Conservation (phyloP, 805 yeast genomes). For the Saccharomycopsis sp. region DNA sequence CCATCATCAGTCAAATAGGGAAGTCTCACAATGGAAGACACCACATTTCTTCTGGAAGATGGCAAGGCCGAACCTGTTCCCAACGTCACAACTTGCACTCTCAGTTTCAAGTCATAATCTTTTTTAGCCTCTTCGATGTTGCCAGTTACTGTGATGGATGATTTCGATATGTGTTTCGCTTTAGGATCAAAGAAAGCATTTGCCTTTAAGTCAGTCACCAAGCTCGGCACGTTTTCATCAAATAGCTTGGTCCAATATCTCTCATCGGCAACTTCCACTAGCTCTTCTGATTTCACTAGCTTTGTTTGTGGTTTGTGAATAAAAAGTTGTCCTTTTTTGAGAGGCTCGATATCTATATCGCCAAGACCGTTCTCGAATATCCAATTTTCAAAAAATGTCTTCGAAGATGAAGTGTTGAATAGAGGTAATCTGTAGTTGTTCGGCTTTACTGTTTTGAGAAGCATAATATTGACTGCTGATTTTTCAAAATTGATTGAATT, state of each 20-base stretch:
- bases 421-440: constrained; percentile 35
- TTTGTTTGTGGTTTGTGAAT: constrained; percentile 23
- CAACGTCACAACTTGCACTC: constrained; percentile 64
- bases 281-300: background rate
- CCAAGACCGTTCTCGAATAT: constrained; percentile 8
- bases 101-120: constrained; percentile 33
- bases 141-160: background rate
- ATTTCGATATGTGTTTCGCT: background rate
- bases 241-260: constrained; percentile 36
- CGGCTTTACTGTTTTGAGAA: constrained; percentile 48
- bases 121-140: background rate
- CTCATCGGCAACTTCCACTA: constrained; percentile 25
- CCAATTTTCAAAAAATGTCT: background rate
- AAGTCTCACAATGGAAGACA: constrained; percentile 67
- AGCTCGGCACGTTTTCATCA: constrained; percentile 29
- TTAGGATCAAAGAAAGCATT: background rate
- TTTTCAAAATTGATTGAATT: constrained; percentile 54
- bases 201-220: constrained; percentile 24
- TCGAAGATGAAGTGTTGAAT: constrained; percentile 7
- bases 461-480: constrained; percentile 46
- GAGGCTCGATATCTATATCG: constrained; percentile 22
- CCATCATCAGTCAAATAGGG: constrained; percentile 39
- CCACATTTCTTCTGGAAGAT: constrained; percentile 75
- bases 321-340: constrained; percentile 28
- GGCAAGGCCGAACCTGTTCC: constrained; percentile 96